These are phyloP conservation scores for Cryptococcus hybrid DNA, from an alignment of 1,284 basidiomycete species.

Conservation along the genomic window DNA sequence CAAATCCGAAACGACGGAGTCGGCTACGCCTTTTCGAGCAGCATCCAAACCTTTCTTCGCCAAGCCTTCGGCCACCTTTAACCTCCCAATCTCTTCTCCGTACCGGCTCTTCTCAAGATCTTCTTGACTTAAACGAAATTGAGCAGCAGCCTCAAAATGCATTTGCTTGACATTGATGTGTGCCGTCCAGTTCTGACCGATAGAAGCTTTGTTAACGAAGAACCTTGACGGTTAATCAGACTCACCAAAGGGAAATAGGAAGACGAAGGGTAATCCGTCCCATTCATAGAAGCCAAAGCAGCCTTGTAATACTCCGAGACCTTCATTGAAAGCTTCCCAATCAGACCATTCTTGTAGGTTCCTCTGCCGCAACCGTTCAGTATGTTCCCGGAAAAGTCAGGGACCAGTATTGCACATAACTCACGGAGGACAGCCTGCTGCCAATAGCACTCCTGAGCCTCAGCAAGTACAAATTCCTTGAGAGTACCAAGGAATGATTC, in stretches of 20 bases:
- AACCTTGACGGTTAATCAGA: not conserved
- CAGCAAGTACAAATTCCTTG: slow-evolving; percentile 79
- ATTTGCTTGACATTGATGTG: slow-evolving; percentile 79
- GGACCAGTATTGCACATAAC: slow-evolving; percentile 10
- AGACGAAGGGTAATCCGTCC: slow-evolving; percentile 52
- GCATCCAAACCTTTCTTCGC: slow-evolving; percentile 72
- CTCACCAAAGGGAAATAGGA: slow-evolving; percentile 47
- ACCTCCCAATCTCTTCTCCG: slow-evolving; percentile 74
- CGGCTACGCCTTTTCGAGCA: slow-evolving; percentile 64
- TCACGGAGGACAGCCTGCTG: slow-evolving; percentile 83
- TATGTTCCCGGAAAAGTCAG: not conserved
- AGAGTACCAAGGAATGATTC: slow-evolving; percentile 63
- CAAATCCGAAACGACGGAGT: slow-evolving; percentile 68
- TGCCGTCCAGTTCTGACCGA: slow-evolving; percentile 67
- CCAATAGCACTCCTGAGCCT: slow-evolving; percentile 97
- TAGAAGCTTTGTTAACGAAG: not conserved
- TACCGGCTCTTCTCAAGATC: slow-evolving; percentile 86
- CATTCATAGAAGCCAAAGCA: slow-evolving; percentile 57
- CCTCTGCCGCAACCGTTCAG: slow-evolving; percentile 20
- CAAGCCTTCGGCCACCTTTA: slow-evolving; percentile 64
- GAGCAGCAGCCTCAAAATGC: slow-evolving; percentile 88
- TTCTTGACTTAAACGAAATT: slow-evolving; percentile 84
- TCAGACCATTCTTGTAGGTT: slow-evolving; percentile 75
- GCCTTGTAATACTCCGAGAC: slow-evolving; percentile 67
- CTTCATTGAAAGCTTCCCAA: slow-evolving; percentile 80